Evolutionary conservation across 129 eudicot species (phyloP).

Genomic region (Flaveria linearis): DNA sequence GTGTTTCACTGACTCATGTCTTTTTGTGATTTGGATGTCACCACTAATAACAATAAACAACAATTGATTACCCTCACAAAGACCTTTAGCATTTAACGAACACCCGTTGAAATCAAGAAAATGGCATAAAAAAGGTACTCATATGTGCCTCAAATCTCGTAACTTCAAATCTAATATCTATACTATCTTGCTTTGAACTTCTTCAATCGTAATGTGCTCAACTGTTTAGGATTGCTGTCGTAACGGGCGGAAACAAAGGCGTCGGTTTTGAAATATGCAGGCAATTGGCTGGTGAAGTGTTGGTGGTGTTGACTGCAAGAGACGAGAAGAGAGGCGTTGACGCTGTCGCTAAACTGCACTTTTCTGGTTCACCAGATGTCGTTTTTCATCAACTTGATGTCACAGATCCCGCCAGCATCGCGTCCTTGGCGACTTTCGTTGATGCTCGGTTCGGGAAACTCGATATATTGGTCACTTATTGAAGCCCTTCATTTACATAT

Average conservation of each 20-base stretch:
- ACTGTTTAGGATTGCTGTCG: constrained; percentile 26
- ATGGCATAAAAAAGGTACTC: constrained; percentile 25
- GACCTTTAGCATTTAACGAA: background rate
- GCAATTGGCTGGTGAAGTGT: constrained; percentile 28
- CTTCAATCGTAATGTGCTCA: no score
- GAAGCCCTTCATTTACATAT: no score
- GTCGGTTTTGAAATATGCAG: constrained; percentile 45
- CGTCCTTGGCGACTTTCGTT: constrained; percentile 29
- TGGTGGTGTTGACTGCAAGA: constrained; percentile 35
- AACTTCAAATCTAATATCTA: no score
- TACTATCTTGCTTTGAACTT: no score
- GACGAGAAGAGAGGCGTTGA: constrained; percentile 34
- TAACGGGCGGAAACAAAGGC: constrained; percentile 56
- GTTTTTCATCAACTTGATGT: constrained; percentile 41
- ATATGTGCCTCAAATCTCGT: background rate
- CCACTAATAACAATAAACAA: no score
- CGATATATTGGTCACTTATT: constrained; percentile 40
- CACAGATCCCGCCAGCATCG: constrained; percentile 27
- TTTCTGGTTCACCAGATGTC: constrained; percentile 26
- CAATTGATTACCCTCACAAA: no score
- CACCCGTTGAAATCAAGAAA: constrained; percentile 14
- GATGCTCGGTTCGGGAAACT: constrained; percentile 31
- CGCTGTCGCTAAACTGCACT: constrained; percentile 24
- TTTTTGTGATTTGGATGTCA: no score
- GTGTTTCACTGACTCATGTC: no score